These are phyloP conservation scores for Emmonsia crescens DNA, from an alignment of 2,329 filamentous ascomycete species.

Conservation along the genomic window DNA sequence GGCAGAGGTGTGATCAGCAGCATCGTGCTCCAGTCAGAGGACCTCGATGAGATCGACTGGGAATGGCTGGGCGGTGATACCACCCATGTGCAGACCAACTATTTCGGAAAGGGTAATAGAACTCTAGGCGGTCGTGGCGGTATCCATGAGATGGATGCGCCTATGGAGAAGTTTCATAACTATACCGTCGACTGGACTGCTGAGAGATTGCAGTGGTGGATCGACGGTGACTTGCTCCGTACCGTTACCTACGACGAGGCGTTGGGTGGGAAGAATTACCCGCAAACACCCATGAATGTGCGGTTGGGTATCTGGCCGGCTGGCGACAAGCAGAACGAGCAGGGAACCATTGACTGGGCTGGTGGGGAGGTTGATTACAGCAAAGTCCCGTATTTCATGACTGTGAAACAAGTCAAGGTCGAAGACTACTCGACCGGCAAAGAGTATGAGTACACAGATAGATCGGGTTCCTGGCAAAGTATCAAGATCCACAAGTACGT, in stretches of 20 bases:
- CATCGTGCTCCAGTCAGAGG: conserved; percentile 83
- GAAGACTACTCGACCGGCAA: conserved; percentile 48
- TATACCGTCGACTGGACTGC: conserved; percentile 55
- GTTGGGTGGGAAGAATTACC: conserved; percentile 54
- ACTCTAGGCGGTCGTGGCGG: conserved; percentile 74
- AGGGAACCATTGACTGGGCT: conserved; percentile 13
- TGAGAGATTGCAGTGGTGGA: conserved; percentile 51
- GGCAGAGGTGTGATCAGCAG: conserved; percentile 88
- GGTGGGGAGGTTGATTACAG: conserved; percentile 13
- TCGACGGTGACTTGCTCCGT: conserved; percentile 53
- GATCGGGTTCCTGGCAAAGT: conserved; percentile 50
- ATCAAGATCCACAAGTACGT: conserved; percentile 49
- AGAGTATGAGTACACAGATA: conserved; percentile 55
- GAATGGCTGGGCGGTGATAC: conserved; percentile 35
- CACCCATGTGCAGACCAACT: conserved; percentile 62
- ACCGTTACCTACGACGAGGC: conserved; percentile 53
- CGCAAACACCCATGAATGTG: conserved; percentile 63
- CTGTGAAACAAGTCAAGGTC: conserved; percentile 51
- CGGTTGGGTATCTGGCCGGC: conserved; percentile 61
- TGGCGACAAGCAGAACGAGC: conserved; percentile 37
- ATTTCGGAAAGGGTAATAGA: conserved; percentile 91
- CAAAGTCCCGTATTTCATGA: conserved; percentile 61
- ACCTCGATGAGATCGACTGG: conserved; percentile 91
- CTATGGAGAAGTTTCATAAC: conserved; percentile 37
- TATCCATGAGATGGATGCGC: conserved; percentile 56